Conservation (phyloP, 164 flowering plant species). For the Aristolochia californica region DNA sequence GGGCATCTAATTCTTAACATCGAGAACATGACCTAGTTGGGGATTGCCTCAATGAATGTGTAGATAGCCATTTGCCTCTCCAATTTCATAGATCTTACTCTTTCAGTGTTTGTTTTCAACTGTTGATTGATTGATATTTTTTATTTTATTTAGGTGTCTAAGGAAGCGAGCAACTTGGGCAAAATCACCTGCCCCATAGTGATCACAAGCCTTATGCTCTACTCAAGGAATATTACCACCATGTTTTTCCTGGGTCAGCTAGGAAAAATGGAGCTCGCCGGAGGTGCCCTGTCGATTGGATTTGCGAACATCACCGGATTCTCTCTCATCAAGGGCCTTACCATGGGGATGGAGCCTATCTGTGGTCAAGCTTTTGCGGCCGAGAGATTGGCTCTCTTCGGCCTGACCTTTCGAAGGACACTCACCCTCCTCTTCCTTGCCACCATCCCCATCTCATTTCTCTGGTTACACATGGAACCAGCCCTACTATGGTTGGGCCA, state of each 20-base stretch:
- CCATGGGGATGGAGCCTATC: conserved; percentile 67
- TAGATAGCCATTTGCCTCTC: too few species aligned
- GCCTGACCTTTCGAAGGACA: conserved; percentile 42
- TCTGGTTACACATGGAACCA: conserved; percentile 43
- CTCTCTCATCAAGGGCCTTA: conserved; percentile 55
- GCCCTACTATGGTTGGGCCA: conserved; percentile 38
- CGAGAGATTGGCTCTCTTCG: conserved; percentile 36
- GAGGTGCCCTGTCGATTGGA: conserved; percentile 53
- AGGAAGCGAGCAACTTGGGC: conserved; percentile 38
- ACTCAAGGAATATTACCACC: conserved; percentile 37
- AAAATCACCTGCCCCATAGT: conserved; percentile 39
- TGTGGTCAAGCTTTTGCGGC: conserved; percentile 64
- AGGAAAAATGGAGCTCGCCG: conserved; percentile 52
- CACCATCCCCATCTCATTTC: conserved; percentile 42
- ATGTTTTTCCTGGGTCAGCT: conserved; percentile 52
- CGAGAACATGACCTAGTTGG: too few species aligned
- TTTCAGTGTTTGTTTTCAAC: too few species aligned
- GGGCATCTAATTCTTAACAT: too few species aligned
- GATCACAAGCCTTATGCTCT: conserved; percentile 38
- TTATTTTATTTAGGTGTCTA: conserved; percentile 18
- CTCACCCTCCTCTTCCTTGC: conserved; percentile 23
- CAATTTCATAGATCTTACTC: too few species aligned
- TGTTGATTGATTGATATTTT: too few species aligned
- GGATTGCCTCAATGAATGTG: too few species aligned
- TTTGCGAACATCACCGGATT: conserved; percentile 67